Percentiles rank a stretch among this genome's conserved stretches.
phyloP scores from a whole-genome alignment of 768 basidiomycete species.

The Obba rivulosa region DNA sequence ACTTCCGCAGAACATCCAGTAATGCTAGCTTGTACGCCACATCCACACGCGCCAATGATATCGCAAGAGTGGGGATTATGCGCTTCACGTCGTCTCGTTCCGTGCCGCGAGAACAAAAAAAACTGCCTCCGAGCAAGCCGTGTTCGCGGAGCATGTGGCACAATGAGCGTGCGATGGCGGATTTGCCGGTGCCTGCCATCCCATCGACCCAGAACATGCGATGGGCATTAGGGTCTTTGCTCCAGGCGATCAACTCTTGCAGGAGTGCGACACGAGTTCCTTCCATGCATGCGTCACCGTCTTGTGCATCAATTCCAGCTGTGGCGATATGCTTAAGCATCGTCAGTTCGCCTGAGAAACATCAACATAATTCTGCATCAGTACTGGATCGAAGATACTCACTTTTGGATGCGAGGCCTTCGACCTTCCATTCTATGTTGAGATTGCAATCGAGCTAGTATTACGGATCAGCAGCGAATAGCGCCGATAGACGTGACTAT shows the following conservation, averaged over 20 bases:
- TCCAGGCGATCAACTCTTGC: not conserved
- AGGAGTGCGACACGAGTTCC: not conserved
- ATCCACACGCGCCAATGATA: conserved; percentile 1
- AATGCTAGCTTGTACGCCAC: conserved; percentile 22
- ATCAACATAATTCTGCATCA: too few relatives aligned
- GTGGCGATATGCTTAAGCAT: too few relatives aligned
- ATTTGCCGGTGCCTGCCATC: conserved; percentile 33
- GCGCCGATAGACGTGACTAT: too few relatives aligned
- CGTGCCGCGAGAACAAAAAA: conserved; percentile 25
- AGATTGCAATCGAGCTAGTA: too few relatives aligned
- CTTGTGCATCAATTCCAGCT: too few relatives aligned
- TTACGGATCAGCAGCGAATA: too few relatives aligned
- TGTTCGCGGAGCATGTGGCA: conserved; percentile 14
- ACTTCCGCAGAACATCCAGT: conserved; percentile 7
- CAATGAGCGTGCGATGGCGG: conserved; percentile 31
- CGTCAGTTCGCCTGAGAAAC: too few relatives aligned
- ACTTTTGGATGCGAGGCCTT: too few relatives aligned
- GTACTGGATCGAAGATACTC: too few relatives aligned
- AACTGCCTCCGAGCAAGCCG: conserved; percentile 26
- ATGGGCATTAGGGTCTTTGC: not conserved
- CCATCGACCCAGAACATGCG: conserved; percentile 14
- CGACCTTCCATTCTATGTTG: too few relatives aligned
- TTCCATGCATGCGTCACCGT: too few relatives aligned
- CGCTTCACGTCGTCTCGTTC: not conserved
- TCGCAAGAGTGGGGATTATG: conserved; percentile 21